A percentile compares a stretch with the other conserved stretches of the same genome.
phyloP scores from a whole-genome alignment of 106 monocot genomes.

The Ottelia alismoides region DNA sequence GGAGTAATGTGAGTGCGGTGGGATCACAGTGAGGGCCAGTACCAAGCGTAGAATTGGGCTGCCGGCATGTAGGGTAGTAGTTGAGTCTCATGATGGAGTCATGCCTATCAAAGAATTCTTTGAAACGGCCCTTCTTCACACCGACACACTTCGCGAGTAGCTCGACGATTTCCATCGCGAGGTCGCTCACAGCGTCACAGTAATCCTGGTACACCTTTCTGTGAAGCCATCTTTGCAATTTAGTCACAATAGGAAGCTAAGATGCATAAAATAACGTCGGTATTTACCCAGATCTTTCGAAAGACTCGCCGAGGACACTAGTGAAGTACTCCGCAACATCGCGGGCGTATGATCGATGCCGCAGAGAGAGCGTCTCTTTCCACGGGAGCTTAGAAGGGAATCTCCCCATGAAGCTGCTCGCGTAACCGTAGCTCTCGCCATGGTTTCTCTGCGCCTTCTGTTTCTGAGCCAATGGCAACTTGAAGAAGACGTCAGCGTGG shows the following conservation, averaged over 20 bases:
- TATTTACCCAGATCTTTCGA: slow-evolving; percentile 7
- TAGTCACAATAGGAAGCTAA: neutral
- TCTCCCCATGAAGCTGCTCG: slow-evolving; percentile 81
- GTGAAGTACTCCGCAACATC: slow-evolving; percentile 12
- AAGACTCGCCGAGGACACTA: neutral
- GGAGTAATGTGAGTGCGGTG: slow-evolving; percentile 79
- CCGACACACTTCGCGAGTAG: slow-evolving; percentile 54
- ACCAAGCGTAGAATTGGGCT: slow-evolving; percentile 59
- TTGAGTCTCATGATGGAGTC: slow-evolving; percentile 86
- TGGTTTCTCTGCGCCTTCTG: slow-evolving; percentile 39
- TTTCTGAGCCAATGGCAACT: slow-evolving; percentile 56
- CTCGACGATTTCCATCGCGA: slow-evolving; percentile 78
- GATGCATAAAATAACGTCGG: neutral
- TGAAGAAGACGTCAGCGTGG: slow-evolving; percentile 56
- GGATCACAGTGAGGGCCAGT: slow-evolving; percentile 94
- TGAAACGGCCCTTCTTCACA: slow-evolving; percentile 18
- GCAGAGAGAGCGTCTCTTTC: slow-evolving; percentile 86
- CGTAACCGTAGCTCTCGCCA: slow-evolving; percentile 86
- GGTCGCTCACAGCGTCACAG: slow-evolving; percentile 57
- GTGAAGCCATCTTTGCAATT: neutral
- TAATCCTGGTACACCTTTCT: slow-evolving; percentile 64
- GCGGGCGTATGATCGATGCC: slow-evolving; percentile 13
- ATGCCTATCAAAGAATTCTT: slow-evolving; percentile 50
- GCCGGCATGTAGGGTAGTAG: slow-evolving; percentile 79
- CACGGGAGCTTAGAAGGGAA: slow-evolving; percentile 83